Base-by-base conservation (phyloP, 495 filamentous ascomycete species). In the Hypoxylon subgilvum region DNA sequence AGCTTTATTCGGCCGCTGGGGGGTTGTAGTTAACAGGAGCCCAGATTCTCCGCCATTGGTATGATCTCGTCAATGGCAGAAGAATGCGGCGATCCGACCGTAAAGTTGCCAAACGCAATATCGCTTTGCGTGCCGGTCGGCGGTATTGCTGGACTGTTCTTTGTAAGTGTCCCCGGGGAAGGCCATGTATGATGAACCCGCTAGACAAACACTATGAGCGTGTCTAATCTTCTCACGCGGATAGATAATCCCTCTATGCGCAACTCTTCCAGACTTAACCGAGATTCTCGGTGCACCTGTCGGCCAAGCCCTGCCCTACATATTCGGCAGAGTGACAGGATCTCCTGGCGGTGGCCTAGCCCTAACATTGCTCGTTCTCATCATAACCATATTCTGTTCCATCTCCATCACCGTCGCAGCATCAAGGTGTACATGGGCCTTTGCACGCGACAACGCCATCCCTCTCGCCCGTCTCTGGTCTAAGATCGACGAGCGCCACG, bases 331-430 rank as follows among this genome's bases (percentile, higher is more conserved):
- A 9, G 80, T 80, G 8, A 81, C 78, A 16, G 81, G 80, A 5
- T 74, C 74, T 10, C 72, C 79, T 12, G 77, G 65, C 16, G 87
- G 86, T 16, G 87, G 84, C 2, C 86, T 90, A 42, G 86, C 81
- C 0, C 74, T 90, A 1, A 78, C 88, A 2, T 82, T 90, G 61
- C 72, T 89, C 5, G 80, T 89, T 50, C 78, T 90, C 28, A 83
- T 86, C 6, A 86, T 89, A 38, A 67, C 77, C 2, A 74, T 83
- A 52, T 82, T 83, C 52, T 79, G 79, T 23, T 80, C 80, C 18
- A 71, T 79, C 25, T 81, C 79, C 35, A 75, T 79, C 6, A 69
- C 80, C 14, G 81, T 79, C 3, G 81, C 81, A 7, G 76, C 81
- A 4, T 76, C 72, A 14, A 69, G 80, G 30, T 80, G 76, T 55